These are phyloP conservation scores for Aspergillus clavatus DNA, from an alignment of 2,329 filamentous ascomycete genomes.

Conservation along the genomic window DNA sequence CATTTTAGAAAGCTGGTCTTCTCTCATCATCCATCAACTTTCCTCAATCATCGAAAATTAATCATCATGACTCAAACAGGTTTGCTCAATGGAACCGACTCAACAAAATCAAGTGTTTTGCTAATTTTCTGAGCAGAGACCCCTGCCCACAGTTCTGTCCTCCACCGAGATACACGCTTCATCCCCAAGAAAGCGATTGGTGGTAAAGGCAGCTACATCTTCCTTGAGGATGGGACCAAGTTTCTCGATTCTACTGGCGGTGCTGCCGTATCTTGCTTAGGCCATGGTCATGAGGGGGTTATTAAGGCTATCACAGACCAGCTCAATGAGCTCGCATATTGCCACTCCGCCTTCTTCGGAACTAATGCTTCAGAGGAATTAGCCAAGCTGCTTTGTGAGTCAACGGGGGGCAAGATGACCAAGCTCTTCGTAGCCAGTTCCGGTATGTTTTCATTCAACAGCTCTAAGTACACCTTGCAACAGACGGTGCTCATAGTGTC, in stretches of 20 bases:
- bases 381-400: slow-evolving; percentile 46
- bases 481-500: neutral
- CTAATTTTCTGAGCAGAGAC: slow-evolving; percentile 1
- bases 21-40: neutral
- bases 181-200: slow-evolving; percentile 46
- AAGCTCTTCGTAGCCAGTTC: slow-evolving; percentile 55
- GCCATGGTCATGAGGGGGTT: slow-evolving; percentile 61
- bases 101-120: no score
- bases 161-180: slow-evolving; percentile 50
- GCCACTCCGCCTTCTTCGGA: slow-evolving; percentile 55
- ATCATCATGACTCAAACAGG: slow-evolving; percentile 5
- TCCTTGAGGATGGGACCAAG: slow-evolving; percentile 50
- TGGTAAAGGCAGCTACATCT: slow-evolving; percentile 50
- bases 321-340: slow-evolving; percentile 55
- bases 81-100: no score
- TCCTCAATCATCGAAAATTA: no score
- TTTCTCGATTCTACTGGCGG: slow-evolving; percentile 71
- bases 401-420: slow-evolving; percentile 50
- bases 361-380: slow-evolving; percentile 52
- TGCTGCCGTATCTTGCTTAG: slow-evolving; percentile 67
- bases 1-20: neutral
- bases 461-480: no score
- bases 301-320: slow-evolving; percentile 56
- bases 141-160: slow-evolving; percentile 32
- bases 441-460: slow-evolving; percentile 37